These are phyloP conservation scores for Starmerella apicola DNA, from an alignment of 805 yeast genomes.

Conservation along the genomic window DNA sequence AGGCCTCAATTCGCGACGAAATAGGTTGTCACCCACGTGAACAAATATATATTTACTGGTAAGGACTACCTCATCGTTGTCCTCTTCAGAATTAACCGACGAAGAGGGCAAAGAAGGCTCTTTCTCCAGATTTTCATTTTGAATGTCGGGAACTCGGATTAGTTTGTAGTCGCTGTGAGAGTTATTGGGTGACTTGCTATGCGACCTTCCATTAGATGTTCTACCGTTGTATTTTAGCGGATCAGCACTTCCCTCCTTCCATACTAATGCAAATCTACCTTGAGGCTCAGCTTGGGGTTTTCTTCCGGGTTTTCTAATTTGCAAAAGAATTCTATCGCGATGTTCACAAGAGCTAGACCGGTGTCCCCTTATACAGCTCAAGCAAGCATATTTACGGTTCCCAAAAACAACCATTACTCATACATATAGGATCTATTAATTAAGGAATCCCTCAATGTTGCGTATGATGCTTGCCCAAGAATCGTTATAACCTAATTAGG, in stretches of 20 bases:
- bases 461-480: too few species aligned
- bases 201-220: neutral
- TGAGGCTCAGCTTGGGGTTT: constrained; percentile 27
- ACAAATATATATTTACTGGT: constrained; percentile 24
- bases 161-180: constrained; percentile 2
- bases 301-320: constrained; percentile 82
- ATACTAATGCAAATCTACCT: constrained; percentile 12
- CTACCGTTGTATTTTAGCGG: neutral
- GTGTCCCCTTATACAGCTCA: constrained; percentile 77
- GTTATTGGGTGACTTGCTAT: neutral
- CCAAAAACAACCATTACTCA: constrained; percentile 17
- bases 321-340: constrained; percentile 62
- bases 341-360: constrained; percentile 80
- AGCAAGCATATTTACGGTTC: constrained; percentile 22
- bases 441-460: too few species aligned
- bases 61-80: constrained; percentile 16
- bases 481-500: too few species aligned
- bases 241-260: constrained; percentile 3
- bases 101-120: too few species aligned
- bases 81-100: too few species aligned
- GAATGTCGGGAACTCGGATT: constrained; percentile 2
- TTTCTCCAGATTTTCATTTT: too few species aligned
- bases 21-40: constrained; percentile 27
- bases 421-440: neutral
- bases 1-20: constrained; percentile 21